Base-by-base conservation (phyloP, 257 asterid species). In the Primulina eburnea region DNA sequence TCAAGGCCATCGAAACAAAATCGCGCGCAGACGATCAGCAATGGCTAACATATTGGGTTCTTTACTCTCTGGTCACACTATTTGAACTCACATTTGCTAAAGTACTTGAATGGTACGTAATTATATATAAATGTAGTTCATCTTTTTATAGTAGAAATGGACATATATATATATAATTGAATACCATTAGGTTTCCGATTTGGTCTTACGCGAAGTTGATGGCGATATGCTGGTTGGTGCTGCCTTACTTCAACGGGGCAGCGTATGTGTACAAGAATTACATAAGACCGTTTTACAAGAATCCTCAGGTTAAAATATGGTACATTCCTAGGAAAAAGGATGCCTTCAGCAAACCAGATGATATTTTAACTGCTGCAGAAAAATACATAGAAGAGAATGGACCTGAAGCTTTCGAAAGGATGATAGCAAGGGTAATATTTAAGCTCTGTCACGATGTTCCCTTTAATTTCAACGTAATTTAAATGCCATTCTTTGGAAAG, bases 21-120 rank as follows among this genome's bases (percentile, higher is more conserved):
- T 85, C 97, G 6, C 80, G 69, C 0, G 76, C 74, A 20, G 98
- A 88, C 32, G 98, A 90, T 76, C 86, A 86, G n/a, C 98, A 92
- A 80, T 92, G 98, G 98, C 84, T 92, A 14, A 92, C 97, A 26
- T 92, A 87, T 43, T 90, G 97, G 98, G 98, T 92, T 73, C 95
- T 92, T 56, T 88, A 90, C 79, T 90, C 98, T 52, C 76, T 92
- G 71, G 78, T 90, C 70, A 87, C 93, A 17, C 82, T 90, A 47
- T 92, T 92, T 68, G 98, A 92, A 78, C 95, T 92, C 73, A 92
- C 94, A 1, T 92, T 92, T 63, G 72, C 84, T 74, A 88, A 77
- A 77, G 64, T 80, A 71, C 90, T 92, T 57, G 92, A 92, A 69
- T 92, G 91, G 97, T 87, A 82, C 29, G 29, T 28, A 28, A 28